Evolutionary conservation across 2,329 filamentous ascomycete species (phyloP), one percentile per base, ranked within the genome.

Genomic region (Aspergillus novoparasiticus): DNA sequence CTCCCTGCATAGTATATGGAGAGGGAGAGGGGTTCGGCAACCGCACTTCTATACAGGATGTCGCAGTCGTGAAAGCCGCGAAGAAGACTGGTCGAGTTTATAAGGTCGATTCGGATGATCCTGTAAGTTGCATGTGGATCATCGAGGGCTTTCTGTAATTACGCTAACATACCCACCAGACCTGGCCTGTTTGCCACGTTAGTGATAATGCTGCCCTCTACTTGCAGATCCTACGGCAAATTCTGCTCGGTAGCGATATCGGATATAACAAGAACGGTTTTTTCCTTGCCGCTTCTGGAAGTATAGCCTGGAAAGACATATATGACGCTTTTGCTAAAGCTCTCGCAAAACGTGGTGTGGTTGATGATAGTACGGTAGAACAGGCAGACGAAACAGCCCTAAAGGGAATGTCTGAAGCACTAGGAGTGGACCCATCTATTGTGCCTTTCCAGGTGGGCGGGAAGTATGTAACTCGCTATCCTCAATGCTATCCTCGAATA

Each of bases 121-220:
- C 78, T 23, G 80, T 81, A 67, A 30, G 77, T 6, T 32, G 3
- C 16, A 12, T 3, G 14, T 11, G 9, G 16, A 41, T 30, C 19
- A 12, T 6, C 19, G 3, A 0, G 8, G 48, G 0, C 10, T 9
- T 2, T n/a, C n/a, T 14, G 14, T 19, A 11, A 30, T 34, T 1
- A 1, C 12, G 8, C 59, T 64, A 36, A 58, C 36, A n/a, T n/a
- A 1, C 9, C 6, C 6, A 0, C 6, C 53, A 83, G 80, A 75
- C 72, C 1, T 86, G 85, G 85, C 84, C 84, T 0, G 84, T 87
- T 6, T 84, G 81, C 61, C 83, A 86, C 60, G 69, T 86, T 4
- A 11, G 68, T 0, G 84, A 87, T 61, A 86, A 79, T 39, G 76
- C 80, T 0, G 69, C 68, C 0, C 66, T 86, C 0, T 86, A 85